Percentiles rank a stretch among this genome's conserved stretches.
phyloP scores from a whole-genome alignment of 495 filamentous ascomycete genomes.

The Aspergillus cavernicola region DNA sequence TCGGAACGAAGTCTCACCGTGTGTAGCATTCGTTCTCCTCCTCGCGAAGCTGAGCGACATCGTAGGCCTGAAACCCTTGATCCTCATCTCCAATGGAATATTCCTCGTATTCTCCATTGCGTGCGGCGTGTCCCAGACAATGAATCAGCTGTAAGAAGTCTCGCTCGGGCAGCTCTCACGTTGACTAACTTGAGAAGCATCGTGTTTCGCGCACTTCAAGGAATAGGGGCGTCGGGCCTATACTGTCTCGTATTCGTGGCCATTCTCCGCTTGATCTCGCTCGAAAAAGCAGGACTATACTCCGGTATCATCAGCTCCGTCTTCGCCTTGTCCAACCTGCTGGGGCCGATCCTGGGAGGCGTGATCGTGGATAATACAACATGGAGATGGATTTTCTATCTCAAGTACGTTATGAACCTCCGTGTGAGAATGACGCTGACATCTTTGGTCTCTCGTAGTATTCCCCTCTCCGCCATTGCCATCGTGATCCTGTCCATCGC shows the following conservation, averaged over 20 bases:
- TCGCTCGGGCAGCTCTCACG: too few species aligned
- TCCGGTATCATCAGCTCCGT: conserved; percentile 7
- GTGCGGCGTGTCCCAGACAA: background rate
- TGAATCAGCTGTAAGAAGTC: background rate
- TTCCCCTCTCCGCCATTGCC: background rate
- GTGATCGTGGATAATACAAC: conserved; percentile 5
- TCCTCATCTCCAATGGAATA: background rate
- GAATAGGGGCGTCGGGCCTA: conserved; percentile 3
- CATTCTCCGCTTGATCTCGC: background rate
- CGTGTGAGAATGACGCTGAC: too few species aligned
- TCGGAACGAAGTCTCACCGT: background rate
- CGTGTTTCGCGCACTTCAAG: conserved; percentile 5
- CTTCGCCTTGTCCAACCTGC: conserved; percentile 3
- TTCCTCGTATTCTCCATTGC: conserved; percentile 3
- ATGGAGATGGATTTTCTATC: conserved; percentile 10
- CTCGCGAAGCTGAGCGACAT: conserved; percentile 5
- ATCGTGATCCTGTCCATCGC: too few species aligned
- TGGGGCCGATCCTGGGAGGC: conserved; percentile 6
- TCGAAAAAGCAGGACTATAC: background rate
- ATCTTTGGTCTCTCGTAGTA: background rate
- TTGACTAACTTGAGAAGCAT: background rate
- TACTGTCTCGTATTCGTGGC: background rate
- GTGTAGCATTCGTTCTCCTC: background rate
- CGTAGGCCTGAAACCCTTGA: background rate
- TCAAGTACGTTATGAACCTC: background rate